Base-by-base conservation (phyloP, 345 rosid species). In the Physaria fendleri region DNA sequence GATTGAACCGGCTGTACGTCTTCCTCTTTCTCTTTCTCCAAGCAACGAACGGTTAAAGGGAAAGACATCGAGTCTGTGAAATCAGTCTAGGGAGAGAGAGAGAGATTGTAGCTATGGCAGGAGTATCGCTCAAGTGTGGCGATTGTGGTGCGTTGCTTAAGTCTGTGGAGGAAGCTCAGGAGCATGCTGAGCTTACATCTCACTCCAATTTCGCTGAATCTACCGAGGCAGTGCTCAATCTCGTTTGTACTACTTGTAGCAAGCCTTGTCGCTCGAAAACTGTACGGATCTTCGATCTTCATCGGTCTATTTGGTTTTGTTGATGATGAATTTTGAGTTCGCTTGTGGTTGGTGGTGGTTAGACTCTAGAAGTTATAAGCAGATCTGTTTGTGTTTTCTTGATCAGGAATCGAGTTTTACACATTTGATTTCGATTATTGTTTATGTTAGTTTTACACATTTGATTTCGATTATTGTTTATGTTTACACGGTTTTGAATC, bases 201-300 rank as follows among this genome's bases (percentile, higher is more conserved):
- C 99, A 93, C 81, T 87, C 95, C 77, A 87, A 93, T 74, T 93
- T 93, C 78, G 75, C 94, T 5, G 99, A 93, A 65, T 93, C 99
- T 38, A 89, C 97, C 35, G 97, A 93, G 65, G 88, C 95, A 35
- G 95, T 93, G 41, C 99, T 93, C 77, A 89, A 89, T 72, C 89
- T 93, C 69, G 78, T 87, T 53, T 93, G 99, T 73, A 39, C 78
- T 25, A 17, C 81, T 50, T 89, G 97, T 42, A 77, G 72, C 67
- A 93, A 93, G 65, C 97, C 99, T 28, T 89, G 99, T 75, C 95
- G 97, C 81, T 89, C 97, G 65, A 89, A 89, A 77, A 89, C 85
- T 2, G 97, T 93, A 79, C 13, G 65, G 30, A 47, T 69, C 56
- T 16, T 45, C 30, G 21, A 32, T 48, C 14, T 9, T 21, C 27